Conservation (phyloP, 2,329 filamentous ascomycete genomes). For the Penicillium hesseltinei region DNA sequence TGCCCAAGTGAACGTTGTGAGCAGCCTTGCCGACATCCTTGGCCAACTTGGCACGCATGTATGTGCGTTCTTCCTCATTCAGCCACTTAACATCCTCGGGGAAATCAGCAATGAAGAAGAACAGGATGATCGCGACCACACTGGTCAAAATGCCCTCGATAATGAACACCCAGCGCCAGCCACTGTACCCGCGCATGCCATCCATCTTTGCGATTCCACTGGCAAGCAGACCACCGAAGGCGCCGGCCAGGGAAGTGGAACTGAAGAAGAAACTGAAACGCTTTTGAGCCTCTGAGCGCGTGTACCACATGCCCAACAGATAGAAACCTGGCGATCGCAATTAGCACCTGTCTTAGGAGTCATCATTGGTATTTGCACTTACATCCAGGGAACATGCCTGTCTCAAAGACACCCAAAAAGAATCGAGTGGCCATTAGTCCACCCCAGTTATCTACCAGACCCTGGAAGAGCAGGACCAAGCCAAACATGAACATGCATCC, state of each 20-base stretch:
- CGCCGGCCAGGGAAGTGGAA: conserved; percentile 61
- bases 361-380: conserved; percentile 33
- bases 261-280: conserved; percentile 94
- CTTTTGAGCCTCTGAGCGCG: conserved; percentile 80
- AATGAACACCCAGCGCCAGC: conserved; percentile 57
- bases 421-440: conserved; percentile 78
- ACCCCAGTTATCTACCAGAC: conserved; percentile 72
- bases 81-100: conserved; percentile 74
- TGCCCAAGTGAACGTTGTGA: conserved; percentile 59
- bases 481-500: conserved; percentile 84
- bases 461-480: conserved; percentile 71
- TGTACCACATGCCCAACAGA: conserved; percentile 80
- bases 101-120: conserved; percentile 71
- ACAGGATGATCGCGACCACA: conserved; percentile 56
- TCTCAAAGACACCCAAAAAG: conserved; percentile 77
- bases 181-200: conserved; percentile 56
- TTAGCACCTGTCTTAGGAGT: not conserved
- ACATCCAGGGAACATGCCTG: conserved; percentile 69
- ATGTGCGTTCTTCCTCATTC: conserved; percentile 65
- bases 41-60: conserved; percentile 63
- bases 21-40: conserved; percentile 68
- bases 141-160: conserved; percentile 63
- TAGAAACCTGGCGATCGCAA: conserved; percentile 47
- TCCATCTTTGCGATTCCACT: conserved; percentile 60
- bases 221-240: conserved; percentile 62